phyloP scores from a whole-genome alignment of 2,329 filamentous ascomycete genomes.

The Fusarium newnesense region DNA sequence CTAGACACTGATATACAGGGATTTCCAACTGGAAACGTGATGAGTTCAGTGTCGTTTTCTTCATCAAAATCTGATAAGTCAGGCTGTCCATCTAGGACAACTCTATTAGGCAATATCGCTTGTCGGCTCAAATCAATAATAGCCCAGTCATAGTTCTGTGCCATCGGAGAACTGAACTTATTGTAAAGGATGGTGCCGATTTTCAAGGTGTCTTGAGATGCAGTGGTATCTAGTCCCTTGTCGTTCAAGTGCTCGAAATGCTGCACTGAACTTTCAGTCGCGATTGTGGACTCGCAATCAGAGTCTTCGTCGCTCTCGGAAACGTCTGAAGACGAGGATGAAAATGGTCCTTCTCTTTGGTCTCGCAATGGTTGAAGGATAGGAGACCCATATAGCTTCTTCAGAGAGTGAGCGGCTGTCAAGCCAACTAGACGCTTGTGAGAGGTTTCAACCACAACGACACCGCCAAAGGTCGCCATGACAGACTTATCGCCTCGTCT shows the following conservation, averaged over 20 bases:
- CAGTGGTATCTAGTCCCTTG: too few species aligned
- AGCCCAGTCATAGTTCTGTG: background rate
- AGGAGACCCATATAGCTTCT: rapidly evolving
- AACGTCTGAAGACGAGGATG: rapidly evolving
- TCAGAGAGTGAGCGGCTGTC: background rate
- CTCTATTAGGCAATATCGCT: background rate
- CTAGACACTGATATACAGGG: rapidly evolving
- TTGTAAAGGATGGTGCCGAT: background rate
- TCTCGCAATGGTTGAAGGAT: too few species aligned
- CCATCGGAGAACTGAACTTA: rapidly evolving
- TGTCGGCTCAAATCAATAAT: background rate
- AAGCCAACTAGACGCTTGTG: background rate
- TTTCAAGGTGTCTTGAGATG: too few species aligned
- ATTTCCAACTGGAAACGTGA: rapidly evolving
- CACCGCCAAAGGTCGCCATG: background rate
- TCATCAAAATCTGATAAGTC: background rate
- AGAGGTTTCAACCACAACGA: background rate
- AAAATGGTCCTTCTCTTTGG: too few species aligned
- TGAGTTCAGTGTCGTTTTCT: rapidly evolving
- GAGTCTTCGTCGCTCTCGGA: background rate
- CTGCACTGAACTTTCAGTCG: background rate
- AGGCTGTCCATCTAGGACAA: background rate
- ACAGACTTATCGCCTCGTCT: background rate
- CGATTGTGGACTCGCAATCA: background rate
- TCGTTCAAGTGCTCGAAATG: background rate